Evolutionary conservation across 2,329 filamentous ascomycete genomes (phyloP).

Genomic region (Sclerotinia subarctica): DNA sequence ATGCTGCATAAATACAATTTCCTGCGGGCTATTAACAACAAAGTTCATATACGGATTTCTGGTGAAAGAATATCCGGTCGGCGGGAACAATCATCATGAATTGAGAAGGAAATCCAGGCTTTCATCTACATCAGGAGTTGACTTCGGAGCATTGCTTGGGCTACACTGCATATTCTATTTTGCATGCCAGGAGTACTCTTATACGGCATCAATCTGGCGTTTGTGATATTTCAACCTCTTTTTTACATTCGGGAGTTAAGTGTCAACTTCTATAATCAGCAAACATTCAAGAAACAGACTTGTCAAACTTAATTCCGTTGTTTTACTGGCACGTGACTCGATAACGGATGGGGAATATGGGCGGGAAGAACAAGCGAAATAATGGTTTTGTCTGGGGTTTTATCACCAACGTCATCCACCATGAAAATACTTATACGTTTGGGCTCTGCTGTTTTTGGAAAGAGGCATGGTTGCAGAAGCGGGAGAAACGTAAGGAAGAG

Average conservation of each 20-base stretch:
- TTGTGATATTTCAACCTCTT: background rate
- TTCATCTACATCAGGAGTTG: conserved; percentile 7
- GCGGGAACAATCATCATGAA: background rate
- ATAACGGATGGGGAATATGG: background rate
- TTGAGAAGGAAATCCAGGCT: background rate
- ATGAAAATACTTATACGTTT: background rate
- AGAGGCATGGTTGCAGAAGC: background rate
- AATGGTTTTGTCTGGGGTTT: background rate
- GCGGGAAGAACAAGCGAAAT: background rate
- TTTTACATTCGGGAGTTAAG: background rate
- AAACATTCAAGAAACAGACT: conserved; percentile 16
- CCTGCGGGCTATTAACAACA: background rate
- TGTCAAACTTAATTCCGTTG: conserved; percentile 1
- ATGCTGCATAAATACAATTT: background rate
- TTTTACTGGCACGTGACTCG: background rate
- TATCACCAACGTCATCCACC: background rate
- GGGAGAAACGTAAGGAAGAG: background rate
- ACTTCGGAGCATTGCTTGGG: conserved; percentile 16
- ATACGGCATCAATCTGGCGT: conserved; percentile 7
- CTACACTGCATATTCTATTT: background rate
- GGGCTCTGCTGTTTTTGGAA: background rate
- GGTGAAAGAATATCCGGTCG: background rate
- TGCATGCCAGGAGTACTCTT: background rate
- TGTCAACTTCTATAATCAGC: conserved; percentile 8
- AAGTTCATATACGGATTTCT: conserved; percentile 1